Conservation (phyloP, 306 rosid genomes). For the Acacia confusa region DNA sequence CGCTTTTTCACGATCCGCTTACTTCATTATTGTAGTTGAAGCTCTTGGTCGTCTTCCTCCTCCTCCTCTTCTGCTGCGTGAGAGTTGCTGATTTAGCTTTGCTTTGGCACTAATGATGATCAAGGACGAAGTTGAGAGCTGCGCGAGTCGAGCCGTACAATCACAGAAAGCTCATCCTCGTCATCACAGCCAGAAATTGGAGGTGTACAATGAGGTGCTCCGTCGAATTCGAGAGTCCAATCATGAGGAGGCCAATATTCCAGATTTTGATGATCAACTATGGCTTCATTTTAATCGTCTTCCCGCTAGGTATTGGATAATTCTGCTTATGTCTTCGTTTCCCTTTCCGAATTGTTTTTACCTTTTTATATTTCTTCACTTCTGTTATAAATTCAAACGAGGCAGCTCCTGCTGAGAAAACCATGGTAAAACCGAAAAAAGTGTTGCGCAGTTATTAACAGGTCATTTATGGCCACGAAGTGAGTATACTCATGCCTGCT, state of each 20-base stretch:
- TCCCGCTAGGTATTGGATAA: conserved; percentile 67
- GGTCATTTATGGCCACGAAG: conserved; percentile 9
- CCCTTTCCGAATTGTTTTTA: too few species aligned
- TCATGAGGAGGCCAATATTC: conserved; percentile 66
- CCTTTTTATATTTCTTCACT: too few species aligned
- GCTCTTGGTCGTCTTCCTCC: not conserved
- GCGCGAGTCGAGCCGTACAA: conserved; percentile 67
- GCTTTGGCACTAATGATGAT: conserved; percentile 51
- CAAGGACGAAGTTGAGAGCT: conserved; percentile 83
- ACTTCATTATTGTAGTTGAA: not conserved
- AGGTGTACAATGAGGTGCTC: conserved; percentile 85
- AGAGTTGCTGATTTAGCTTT: conserved; percentile 13
- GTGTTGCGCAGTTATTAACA: not conserved
- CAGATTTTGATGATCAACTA: conserved; percentile 84
- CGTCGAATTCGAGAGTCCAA: conserved; percentile 70
- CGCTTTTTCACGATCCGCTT: not conserved
- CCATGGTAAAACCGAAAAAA: not conserved
- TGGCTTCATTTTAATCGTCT: conserved; percentile 98
- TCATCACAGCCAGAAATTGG: conserved; percentile 76
- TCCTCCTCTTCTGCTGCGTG: not conserved
- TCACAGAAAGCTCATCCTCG: conserved; percentile 53
- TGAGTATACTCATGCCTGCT: not conserved
- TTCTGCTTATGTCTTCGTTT: not conserved
- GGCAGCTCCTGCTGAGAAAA: not conserved
- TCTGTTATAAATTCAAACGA: not conserved